A percentile compares a stretch with the other conserved stretches of the same genome.
These are phyloP conservation scores for Alternaria brassicae DNA, from an alignment of 2,329 filamentous ascomycete genomes.

Conservation along the genomic window DNA sequence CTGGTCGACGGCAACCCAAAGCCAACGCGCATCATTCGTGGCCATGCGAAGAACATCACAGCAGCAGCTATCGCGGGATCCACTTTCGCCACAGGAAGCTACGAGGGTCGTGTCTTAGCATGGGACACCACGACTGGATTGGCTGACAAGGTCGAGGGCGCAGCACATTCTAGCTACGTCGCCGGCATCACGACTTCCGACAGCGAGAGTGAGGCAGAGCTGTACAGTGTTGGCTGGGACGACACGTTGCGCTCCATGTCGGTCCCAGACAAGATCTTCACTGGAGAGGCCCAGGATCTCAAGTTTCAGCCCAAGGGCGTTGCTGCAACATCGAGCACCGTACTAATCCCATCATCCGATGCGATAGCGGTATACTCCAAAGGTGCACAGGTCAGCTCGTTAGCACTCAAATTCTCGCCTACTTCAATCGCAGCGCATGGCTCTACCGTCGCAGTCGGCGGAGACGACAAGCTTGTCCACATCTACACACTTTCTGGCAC, in stretches of 20 bases:
- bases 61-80: slow-evolving; percentile 69
- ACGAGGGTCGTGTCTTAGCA: slow-evolving; percentile 83
- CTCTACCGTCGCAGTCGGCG: slow-evolving; percentile 76
- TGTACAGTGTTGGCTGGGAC: slow-evolving; percentile 94
- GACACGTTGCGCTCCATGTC: slow-evolving; percentile 85
- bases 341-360: slow-evolving; percentile 61
- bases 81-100: slow-evolving; percentile 87
- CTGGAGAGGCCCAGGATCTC: slow-evolving; percentile 71
- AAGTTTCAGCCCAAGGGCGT: slow-evolving; percentile 82
- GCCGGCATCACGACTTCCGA: slow-evolving; percentile 70
- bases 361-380: slow-evolving; percentile 68
- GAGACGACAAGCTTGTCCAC: slow-evolving; percentile 74
- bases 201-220: slow-evolving; percentile 52
- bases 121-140: slow-evolving; percentile 79
- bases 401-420: slow-evolving; percentile 69
- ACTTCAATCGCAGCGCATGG: slow-evolving; percentile 75
- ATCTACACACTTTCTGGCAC: slow-evolving; percentile 71
- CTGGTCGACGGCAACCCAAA: slow-evolving; percentile 73
- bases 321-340: slow-evolving; percentile 61
- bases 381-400: slow-evolving; percentile 64
- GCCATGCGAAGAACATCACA: slow-evolving; percentile 91
- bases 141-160: slow-evolving; percentile 76
- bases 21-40: slow-evolving; percentile 76
- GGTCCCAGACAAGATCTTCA: slow-evolving; percentile 75
- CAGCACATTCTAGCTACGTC: slow-evolving; percentile 85